A percentile compares a stretch with the other conserved stretches of the same genome.
Evolutionary conservation across 805 yeast genomes (phyloP).

Genomic region (Kazachstania bromeliacearum): DNA sequence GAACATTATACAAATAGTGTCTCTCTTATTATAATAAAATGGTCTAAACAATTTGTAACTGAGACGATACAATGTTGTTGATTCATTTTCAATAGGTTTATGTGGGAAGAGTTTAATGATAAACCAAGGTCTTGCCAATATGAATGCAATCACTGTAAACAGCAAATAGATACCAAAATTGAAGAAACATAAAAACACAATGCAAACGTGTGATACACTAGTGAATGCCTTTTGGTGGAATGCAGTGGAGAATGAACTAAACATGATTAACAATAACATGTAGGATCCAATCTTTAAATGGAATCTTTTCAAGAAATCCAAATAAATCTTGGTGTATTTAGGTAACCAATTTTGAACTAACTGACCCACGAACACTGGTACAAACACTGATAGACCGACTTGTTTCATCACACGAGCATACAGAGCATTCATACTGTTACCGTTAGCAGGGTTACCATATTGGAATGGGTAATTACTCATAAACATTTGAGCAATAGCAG

Average conservation of each 20-base stretch:
- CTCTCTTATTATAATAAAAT: slow-evolving; percentile 59
- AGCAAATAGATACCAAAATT: slow-evolving; percentile 71
- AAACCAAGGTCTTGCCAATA: slow-evolving; percentile 51
- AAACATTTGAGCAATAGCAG: slow-evolving; percentile 73
- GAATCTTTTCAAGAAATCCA: slow-evolving; percentile 17
- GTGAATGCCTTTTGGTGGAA: slow-evolving; percentile 75
- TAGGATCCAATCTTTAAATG: slow-evolving; percentile 61
- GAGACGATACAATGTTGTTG: slow-evolving; percentile 37
- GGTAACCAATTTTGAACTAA: slow-evolving; percentile 64
- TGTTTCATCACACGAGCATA: slow-evolving; percentile 80
- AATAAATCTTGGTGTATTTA: slow-evolving; percentile 26
- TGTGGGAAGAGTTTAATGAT: slow-evolving; percentile 35
- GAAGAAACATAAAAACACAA: slow-evolving; percentile 73
- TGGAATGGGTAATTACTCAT: slow-evolving; percentile 45
- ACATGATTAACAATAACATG: slow-evolving; percentile 70
- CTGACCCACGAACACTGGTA: slow-evolving; percentile 86
- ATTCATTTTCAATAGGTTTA: slow-evolving; percentile 38
- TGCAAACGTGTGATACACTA: slow-evolving; percentile 54
- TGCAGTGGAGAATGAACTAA: slow-evolving; percentile 76
- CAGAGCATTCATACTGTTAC: slow-evolving; percentile 40
- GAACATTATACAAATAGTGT: slow-evolving; percentile 70
- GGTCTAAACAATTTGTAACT: slow-evolving; percentile 39
- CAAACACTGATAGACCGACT: slow-evolving; percentile 71
- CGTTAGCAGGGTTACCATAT: slow-evolving; percentile 73
- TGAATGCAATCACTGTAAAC: slow-evolving; percentile 57